A percentile compares a stretch with the other conserved stretches of the same genome.
Evolutionary conservation across 1,284 basidiomycete genomes (phyloP).

Genomic region (Pyrrhoderma lamaoense): DNA sequence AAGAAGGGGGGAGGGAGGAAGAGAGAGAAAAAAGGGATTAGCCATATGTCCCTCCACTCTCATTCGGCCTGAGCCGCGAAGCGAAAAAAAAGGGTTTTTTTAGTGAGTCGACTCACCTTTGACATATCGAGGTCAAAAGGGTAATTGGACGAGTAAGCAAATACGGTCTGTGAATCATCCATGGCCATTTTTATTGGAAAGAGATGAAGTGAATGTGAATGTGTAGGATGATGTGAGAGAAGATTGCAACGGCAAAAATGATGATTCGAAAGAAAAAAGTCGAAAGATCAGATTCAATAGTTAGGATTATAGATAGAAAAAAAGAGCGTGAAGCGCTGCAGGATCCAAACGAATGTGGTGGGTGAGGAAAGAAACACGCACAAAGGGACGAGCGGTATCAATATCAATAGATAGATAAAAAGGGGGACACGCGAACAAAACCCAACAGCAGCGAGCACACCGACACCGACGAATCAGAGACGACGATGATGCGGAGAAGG

Average conservation of each 20-base stretch:
- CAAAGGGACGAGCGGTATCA: slow-evolving; percentile 11
- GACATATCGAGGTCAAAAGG: slow-evolving; percentile 79
- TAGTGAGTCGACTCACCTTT: slow-evolving; percentile 46
- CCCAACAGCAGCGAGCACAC: slow-evolving; percentile 5
- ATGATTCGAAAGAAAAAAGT: slow-evolving; percentile 29
- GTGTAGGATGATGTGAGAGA: slow-evolving; percentile 21
- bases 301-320: slow-evolving; percentile 20
- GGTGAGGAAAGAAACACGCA: slow-evolving; percentile 19
- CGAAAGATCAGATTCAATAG: slow-evolving; percentile 29
- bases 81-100: slow-evolving; percentile 23
- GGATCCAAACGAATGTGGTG: slow-evolving; percentile 13
- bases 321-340: slow-evolving; percentile 22
- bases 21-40: neutral
- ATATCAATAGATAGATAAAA: slow-evolving; percentile 5
- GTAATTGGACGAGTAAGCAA: slow-evolving; percentile 60
- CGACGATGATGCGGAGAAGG: neutral
- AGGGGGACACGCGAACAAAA: slow-evolving; percentile 15
- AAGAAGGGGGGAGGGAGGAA: slow-evolving; percentile 20
- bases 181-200: slow-evolving; percentile 32
- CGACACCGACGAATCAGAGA: slow-evolving; percentile 2
- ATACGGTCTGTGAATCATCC: slow-evolving; percentile 68
- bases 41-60: neutral
- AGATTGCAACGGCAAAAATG: slow-evolving; percentile 30
- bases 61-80: neutral
- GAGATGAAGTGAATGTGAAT: slow-evolving; percentile 20